Evolutionary conservation across 2,329 filamentous ascomycete genomes (phyloP).

Genomic region (Capronia epimyces): DNA sequence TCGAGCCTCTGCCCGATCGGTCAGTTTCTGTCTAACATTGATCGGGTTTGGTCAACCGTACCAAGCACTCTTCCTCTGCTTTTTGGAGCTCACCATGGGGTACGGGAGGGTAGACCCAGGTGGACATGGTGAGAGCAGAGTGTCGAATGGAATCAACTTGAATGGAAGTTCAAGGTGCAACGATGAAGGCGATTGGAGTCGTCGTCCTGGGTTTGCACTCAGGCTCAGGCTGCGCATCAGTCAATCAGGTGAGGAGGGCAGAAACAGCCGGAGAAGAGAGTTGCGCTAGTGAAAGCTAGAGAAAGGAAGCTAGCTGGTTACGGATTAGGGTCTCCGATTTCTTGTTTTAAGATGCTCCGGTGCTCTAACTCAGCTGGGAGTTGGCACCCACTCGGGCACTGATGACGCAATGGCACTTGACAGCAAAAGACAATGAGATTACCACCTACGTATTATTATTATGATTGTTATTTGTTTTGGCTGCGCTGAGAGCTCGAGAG

Average conservation of each 20-base stretch:
- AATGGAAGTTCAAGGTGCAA: background rate
- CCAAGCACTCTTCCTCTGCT: slow-evolving; percentile 51
- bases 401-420: background rate
- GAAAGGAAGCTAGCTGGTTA: slow-evolving; percentile 1
- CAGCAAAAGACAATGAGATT: background rate
- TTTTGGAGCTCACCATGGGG: slow-evolving; percentile 46
- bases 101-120: slow-evolving; percentile 57
- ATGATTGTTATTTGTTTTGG: background rate
- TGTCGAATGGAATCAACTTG: no score
- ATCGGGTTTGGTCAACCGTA: slow-evolving; percentile 30
- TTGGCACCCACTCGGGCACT: background rate
- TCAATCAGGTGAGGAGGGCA: background rate
- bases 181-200: background rate
- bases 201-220: background rate
- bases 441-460: background rate
- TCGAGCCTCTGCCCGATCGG: slow-evolving; percentile 37
- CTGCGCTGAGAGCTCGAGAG: background rate
- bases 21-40: background rate
- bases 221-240: background rate
- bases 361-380: background rate
- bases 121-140: slow-evolving; percentile 49
- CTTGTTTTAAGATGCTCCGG: background rate
- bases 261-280: no score
- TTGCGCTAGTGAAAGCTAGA: slow-evolving; percentile 14
- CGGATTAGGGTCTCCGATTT: background rate